Evolutionary conservation across 129 eudicot species (phyloP), one percentile per base, ranked within the genome.

Genomic region (Artemisia annua): DNA sequence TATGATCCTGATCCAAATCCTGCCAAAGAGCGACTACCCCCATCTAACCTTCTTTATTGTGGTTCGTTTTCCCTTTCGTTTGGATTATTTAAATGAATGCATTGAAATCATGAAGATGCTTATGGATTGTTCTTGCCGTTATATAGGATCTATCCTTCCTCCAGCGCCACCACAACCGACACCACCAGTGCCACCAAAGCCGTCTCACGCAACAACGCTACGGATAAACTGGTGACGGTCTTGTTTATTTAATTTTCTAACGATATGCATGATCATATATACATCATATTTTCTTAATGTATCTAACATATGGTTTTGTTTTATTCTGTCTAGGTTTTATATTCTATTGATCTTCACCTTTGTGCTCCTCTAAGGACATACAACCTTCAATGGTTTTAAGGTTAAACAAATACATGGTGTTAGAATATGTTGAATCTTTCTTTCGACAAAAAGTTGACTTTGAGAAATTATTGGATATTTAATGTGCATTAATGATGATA

Each of bases 1-100:
- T 77, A 79, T 70, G 91, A 88, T 70, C 80, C 88, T 48, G 87
- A 86, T 66, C 91, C 91, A 0, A 83, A 88, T 61, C 85, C 91
- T 12, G 72, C 79, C 75, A 88, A 86, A 74, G 96, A 88, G 67
- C 76, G 69, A 48, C 75, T 70, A 48, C 85, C 91, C 3, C 96
- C 96, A 7, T 66, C 80, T 30, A 88, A 88, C 61, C 76, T 88
- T 66, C 79, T 85, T 8, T 83, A 49, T 66, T 83, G 91, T 74
- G 96, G 96, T 88, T 11, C 22, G 86, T 80, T 11, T 15, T 6
- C 4, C 28, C 44, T 13, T 67, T n/a, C 11, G 18, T 35, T 35
- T 43, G 17, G 32, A 4, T 0, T 16, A 56, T 69, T 15, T 48
- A 24, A 9, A n/a, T n/a, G 6, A 7, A 20, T 8, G 52, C 20